Evolutionary conservation across 2,329 filamentous ascomycete species (phyloP), one percentile per base, ranked within the genome.

Genomic region (Gnomoniopsis sp.): DNA sequence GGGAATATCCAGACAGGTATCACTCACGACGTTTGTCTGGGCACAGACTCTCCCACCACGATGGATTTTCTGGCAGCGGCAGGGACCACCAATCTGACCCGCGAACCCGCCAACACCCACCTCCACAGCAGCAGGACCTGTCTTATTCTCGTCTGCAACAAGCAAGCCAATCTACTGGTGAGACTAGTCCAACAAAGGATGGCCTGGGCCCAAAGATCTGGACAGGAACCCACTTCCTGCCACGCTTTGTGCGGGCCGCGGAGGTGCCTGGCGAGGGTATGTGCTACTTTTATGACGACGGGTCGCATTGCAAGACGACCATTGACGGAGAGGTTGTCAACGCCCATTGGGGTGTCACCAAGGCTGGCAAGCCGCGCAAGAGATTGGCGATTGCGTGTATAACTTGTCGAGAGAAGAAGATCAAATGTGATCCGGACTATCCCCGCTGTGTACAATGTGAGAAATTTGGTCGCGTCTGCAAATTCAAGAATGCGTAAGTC

Each of bases 401-500:
- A 59, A 95, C 91, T 14, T 97, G 93, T 71, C 85, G 93, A 53
- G 92, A 96, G 75, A 97, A 96, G 85, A 97, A 96, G 80, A 96
- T 97, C 76, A 96, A 96, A 73, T 97, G 93, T 69, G 91, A 96
- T 64, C 93, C 92, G 1, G 91, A 93, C 66, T 88, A 86, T 64
- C 90, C 90, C 43, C 91, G 91, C 65, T 97, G 93, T 67, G 84
- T 93, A 55, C 92, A 96, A 74, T 97, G 93, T 71, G 89, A 95
- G 70, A 96, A 96, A 75, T 93, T 93, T 69, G 91, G 92, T 57
- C 84, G 91, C 50, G 80, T 88, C 19, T 96, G 93, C 82, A 88
- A 88, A 73, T 92, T 91, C 69, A 90, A 91, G 74, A 90, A 89
- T 74, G 90, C 90, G 89, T 93, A 77, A 85, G 88, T 87, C 10